A percentile compares a stretch with the other conserved stretches of the same genome.
Conservation (phyloP, 2,329 filamentous ascomycete genomes). For the Rhexocercosporidium sp. region DNA sequence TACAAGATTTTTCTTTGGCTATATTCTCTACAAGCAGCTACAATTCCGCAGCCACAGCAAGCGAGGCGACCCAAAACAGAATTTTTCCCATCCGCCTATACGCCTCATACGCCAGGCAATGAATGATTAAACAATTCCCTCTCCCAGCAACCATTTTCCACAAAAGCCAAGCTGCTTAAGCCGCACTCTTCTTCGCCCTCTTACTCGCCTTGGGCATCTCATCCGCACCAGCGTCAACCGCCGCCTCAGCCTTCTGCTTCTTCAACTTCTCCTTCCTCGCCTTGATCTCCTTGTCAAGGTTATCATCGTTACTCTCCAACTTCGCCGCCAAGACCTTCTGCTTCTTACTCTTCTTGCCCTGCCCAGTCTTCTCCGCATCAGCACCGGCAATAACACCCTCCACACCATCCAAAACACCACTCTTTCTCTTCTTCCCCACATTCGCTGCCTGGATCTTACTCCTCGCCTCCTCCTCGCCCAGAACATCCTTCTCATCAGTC, state of each 20-base stretch:
- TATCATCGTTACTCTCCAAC: conserved; percentile 43
- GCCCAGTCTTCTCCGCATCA: conserved; percentile 40
- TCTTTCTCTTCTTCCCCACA: conserved; percentile 63
- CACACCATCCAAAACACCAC: conserved; percentile 39
- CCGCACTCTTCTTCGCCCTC: conserved; percentile 38
- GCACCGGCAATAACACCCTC: conserved; percentile 35
- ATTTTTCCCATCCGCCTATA: neutral
- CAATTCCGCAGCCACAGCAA: neutral
- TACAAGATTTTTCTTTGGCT: neutral
- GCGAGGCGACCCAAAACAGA: neutral
- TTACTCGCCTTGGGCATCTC: conserved; percentile 37
- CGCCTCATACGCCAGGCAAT: conserved; percentile 8
- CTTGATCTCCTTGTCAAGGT: conserved; percentile 44
- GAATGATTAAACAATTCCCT: neutral
- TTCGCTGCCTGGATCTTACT: conserved; percentile 47
- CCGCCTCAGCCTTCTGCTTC: conserved; percentile 44
- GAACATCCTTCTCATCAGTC: conserved; percentile 76
- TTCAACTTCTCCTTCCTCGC: conserved; percentile 43
- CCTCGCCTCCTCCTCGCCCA: conserved; percentile 59
- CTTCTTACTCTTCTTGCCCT: conserved; percentile 43
- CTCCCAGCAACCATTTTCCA: neutral
- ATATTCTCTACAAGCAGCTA: conserved; percentile 1
- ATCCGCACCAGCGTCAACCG: conserved; percentile 34
- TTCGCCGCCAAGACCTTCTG: conserved; percentile 43
- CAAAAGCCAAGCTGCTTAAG: conserved; percentile 22